Base-by-base conservation (phyloP, 805 yeast genomes). In the Lachancea sp. region DNA sequence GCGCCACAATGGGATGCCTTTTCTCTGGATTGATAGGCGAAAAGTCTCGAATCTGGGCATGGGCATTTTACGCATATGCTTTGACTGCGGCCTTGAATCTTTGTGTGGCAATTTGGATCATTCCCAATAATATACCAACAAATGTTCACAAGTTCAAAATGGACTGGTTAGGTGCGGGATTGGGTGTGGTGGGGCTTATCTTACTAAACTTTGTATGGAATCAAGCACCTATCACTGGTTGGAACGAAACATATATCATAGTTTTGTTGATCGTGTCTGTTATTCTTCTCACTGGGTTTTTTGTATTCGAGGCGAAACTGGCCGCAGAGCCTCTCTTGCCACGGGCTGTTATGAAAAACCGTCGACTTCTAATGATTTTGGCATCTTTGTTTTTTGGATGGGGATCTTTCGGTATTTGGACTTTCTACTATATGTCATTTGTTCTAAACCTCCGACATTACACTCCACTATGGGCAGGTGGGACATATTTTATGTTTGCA, bases 351-450 rank as follows among this genome's bases (percentile, higher is more conserved):
- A 68, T 81, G 58, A 70, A 68, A 41, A 45, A 61, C 6, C 70
- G 74, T 32, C 53, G 50, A 37, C 69, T 73, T 19, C 68, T 73
- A 0, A 57, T 79, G 47, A 75, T 81, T 1, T 63, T 85, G 36
- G 53, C 63, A 1, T 69, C 77, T 35, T 65, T 82, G 30, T 69
- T 77, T 2, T 63, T 78, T 5, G 91, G 91, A 0, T 85, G 93
- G 93, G 82, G 86, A 1, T 74, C 85, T 16, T 85, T 84, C 65
- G 89, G 91, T 2, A 69, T 82, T 22, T 82, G 85, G 80, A 68
- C 80, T n/a, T 82, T 69, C 55, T 84, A 81, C 61, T 74, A 74
- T 48, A 79, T 76, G 71, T 68, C 72, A 22, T 71, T 78, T 39
- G 53, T 74, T 26, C 54, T 75, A 44, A 74, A 77, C 43, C 55